Percentiles rank a stretch among this genome's conserved stretches.
phyloP scores from a whole-genome alignment of 2,329 filamentous ascomycete genomes.

The Aureobasidium sp. region DNA sequence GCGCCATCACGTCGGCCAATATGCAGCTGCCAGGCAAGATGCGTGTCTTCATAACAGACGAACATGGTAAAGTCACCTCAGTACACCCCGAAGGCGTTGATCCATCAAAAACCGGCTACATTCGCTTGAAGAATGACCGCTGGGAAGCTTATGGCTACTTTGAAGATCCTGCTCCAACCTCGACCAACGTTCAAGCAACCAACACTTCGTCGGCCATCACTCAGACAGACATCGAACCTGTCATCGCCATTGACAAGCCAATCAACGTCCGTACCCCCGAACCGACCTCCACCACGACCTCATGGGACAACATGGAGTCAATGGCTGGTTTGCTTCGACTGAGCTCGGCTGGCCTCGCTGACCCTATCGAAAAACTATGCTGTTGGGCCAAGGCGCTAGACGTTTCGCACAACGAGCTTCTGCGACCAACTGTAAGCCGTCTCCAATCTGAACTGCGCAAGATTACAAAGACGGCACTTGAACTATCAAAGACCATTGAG shows the following conservation, averaged over 20 bases:
- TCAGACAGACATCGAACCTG: neutral
- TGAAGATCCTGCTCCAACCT: neutral
- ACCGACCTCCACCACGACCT: neutral
- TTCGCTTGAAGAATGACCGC: neutral
- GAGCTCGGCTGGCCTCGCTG: neutral
- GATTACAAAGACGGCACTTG: rapidly evolving
- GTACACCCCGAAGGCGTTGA: neutral
- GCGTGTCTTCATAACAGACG: too few species aligned
- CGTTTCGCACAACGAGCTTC: neutral
- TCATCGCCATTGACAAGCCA: too few species aligned
- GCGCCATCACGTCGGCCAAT: neutral
- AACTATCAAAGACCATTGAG: neutral
- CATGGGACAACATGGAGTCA: neutral
- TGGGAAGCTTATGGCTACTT: neutral
- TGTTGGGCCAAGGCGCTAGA: neutral
- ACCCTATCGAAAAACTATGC: neutral
- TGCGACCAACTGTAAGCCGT: neutral
- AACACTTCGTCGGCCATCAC: neutral
- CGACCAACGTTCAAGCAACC: neutral
- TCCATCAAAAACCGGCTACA: neutral
- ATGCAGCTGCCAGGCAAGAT: too few species aligned
- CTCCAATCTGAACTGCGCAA: neutral
- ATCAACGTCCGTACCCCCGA: neutral
- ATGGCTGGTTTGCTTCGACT: neutral
- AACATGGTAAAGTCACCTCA: too few species aligned